These are phyloP conservation scores for Macroventuria anomochaeta DNA, from an alignment of 2,329 filamentous ascomycete species.

Conservation along the genomic window DNA sequence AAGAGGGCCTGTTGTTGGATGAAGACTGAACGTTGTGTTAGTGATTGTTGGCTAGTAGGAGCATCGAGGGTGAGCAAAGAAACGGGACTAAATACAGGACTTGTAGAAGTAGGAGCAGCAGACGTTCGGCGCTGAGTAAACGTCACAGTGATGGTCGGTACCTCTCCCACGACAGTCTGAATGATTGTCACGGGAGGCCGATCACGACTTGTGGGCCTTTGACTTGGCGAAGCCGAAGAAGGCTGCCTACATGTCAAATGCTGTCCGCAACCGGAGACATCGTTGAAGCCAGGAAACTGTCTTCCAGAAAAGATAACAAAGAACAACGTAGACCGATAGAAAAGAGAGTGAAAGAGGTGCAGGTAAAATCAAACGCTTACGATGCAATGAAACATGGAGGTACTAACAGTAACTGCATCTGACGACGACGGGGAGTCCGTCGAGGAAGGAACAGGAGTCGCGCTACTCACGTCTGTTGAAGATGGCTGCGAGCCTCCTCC, in stretches of 20 bases:
- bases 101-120: slow-evolving; percentile 15
- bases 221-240: slow-evolving; percentile 41
- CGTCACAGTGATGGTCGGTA: slow-evolving; percentile 25
- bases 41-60: neutral
- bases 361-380: slow-evolving; percentile 20
- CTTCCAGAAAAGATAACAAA: neutral
- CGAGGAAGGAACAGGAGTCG: slow-evolving; percentile 22
- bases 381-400: slow-evolving; percentile 26
- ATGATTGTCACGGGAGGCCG: slow-evolving; percentile 35
- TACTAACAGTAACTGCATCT: slow-evolving; percentile 39
- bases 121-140: slow-evolving; percentile 10
- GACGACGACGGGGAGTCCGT: slow-evolving; percentile 25
- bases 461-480: slow-evolving; percentile 36
- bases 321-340: slow-evolving; percentile 4
- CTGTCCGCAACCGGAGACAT: slow-evolving; percentile 12
- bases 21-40: neutral
- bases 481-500: slow-evolving; percentile 43
- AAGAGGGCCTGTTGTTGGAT: slow-evolving; percentile 16
- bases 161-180: slow-evolving; percentile 33
- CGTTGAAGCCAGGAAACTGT: neutral
- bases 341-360: slow-evolving; percentile 6
- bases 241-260: slow-evolving; percentile 47
- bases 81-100: slow-evolving; percentile 28
- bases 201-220: slow-evolving; percentile 29
- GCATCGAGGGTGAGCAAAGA: slow-evolving; percentile 6